Conservation (phyloP, 1,284 basidiomycete genomes). For the Phellinidium pouzarii region DNA sequence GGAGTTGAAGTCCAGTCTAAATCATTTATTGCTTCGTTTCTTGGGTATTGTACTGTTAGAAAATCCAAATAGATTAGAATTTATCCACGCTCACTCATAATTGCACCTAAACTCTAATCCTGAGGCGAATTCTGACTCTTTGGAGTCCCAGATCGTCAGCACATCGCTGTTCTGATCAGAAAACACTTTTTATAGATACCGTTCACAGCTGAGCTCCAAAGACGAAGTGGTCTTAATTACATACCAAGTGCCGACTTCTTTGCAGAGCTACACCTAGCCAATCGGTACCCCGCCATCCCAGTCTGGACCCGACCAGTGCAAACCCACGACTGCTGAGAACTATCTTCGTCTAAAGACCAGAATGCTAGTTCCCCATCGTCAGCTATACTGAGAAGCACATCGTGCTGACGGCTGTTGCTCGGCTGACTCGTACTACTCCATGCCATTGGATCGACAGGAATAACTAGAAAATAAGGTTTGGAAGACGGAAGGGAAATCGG, state of each 20-base stretch:
- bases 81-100: constrained; percentile 43
- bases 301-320: constrained; percentile 74
- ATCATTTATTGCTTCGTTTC: constrained; percentile 63
- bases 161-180: constrained; percentile 55
- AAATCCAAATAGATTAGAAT: neutral
- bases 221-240: constrained; percentile 23
- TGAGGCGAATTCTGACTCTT: constrained; percentile 87
- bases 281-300: constrained; percentile 52
- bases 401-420: constrained; percentile 39
- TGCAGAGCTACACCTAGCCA: constrained; percentile 78
- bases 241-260: constrained; percentile 81
- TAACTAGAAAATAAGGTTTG: constrained; percentile 45
- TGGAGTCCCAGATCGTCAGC: constrained; percentile 91
- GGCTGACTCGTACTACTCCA: constrained; percentile 49
- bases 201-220: constrained; percentile 16
- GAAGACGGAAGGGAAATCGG: constrained; percentile 44
- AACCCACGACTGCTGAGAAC: constrained; percentile 41
- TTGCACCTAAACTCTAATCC: constrained; percentile 70
- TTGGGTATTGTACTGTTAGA: neutral
- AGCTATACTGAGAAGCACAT: constrained; percentile 74
- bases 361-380: constrained; percentile 71
- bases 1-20: constrained; percentile 91
- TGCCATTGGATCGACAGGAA: constrained; percentile 88
- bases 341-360: constrained; percentile 46
- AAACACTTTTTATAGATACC: constrained; percentile 39